phyloP scores from a whole-genome alignment of 169 alveolate genomes.

The Babesia microti region DNA sequence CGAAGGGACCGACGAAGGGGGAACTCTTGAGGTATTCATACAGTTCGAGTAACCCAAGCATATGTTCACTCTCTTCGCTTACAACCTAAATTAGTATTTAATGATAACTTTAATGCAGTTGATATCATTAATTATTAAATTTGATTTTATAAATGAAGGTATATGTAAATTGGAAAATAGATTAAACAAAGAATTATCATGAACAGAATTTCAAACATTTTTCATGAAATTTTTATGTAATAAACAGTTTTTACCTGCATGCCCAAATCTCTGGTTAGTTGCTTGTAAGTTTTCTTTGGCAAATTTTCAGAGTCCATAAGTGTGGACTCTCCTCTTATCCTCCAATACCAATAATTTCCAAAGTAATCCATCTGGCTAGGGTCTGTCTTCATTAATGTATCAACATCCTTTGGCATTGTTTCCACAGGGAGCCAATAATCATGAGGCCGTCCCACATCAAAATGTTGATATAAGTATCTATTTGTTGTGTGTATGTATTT shows the following conservation, averaged over 20 bases:
- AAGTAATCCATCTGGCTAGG: constrained; percentile 65
- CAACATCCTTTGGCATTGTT: constrained; percentile 75
- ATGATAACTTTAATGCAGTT: too few species aligned
- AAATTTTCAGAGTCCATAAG: constrained; percentile 61
- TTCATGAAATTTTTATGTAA: too few species aligned
- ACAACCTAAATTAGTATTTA: constrained; percentile 39
- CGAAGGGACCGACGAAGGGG: constrained; percentile 79
- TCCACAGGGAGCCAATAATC: constrained; percentile 73
- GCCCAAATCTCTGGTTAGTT: constrained; percentile 75
- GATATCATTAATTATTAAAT: too few species aligned
- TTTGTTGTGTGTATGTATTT: too few species aligned
- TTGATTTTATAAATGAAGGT: too few species aligned
- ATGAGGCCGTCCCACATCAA: constrained; percentile 63
- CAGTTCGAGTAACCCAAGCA: constrained; percentile 73
- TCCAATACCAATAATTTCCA: constrained; percentile 76
- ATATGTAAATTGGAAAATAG: too few species aligned
- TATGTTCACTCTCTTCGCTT: constrained; percentile 66
- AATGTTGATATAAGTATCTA: constrained; percentile 69
- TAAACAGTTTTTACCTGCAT: too few species aligned
- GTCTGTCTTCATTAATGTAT: constrained; percentile 58
- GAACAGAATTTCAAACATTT: too few species aligned
- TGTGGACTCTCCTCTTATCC: constrained; percentile 67
- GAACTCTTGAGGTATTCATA: constrained; percentile 75
- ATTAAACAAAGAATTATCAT: too few species aligned
- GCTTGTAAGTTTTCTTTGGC: constrained; percentile 68